Evolutionary conservation across 805 yeast genomes (phyloP), one percentile per base, ranked within the genome.

Genomic region (Torulaspora quercuum): DNA sequence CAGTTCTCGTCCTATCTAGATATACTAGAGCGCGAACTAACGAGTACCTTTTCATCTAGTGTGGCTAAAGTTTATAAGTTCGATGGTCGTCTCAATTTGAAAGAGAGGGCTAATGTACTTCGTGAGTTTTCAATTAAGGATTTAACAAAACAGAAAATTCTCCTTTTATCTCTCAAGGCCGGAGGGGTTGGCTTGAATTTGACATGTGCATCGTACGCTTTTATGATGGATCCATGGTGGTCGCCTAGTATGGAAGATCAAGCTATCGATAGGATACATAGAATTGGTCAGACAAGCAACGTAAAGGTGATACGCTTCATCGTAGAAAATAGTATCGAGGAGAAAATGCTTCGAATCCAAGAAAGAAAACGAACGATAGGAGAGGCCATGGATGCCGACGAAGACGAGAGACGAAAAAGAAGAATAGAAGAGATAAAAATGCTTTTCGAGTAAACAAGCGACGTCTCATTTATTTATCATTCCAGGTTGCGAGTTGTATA

Each of bases 171-270:
- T 6, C 63, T 88, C 44, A 89, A 87, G 58, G 95, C 96, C 0
- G 97, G 97, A 15, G 97, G 97, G 6, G 95, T 88, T 8, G 97
- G 97, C 0, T 67, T 89, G 44, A 89, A 89, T 53, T 65, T 89
- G 42, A 89, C 95, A 0, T 76, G 80, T 33, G 95, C 97, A 0
- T 81, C 85, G 0, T 71, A 75, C 22, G 97, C 94, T 2, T 87
- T 79, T 49, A 71, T 89, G 75, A 82, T 90, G 86, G 97, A 89
- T 53, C 96, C 97, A 0, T 89, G 95, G 92, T 89, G 97, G 97
- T 84, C 92, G 19, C 94, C 86, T 29, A 85, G 95, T 32, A 77
- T 82, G 36, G 95, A 87, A 52, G 86, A 84, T 33, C 96, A 87
- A 58, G 95, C 95, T 0, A 84, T 88, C 42, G 95, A 88, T 61